Conservation (phyloP, 768 basidiomycete species). For the Inosperma sp. region DNA sequence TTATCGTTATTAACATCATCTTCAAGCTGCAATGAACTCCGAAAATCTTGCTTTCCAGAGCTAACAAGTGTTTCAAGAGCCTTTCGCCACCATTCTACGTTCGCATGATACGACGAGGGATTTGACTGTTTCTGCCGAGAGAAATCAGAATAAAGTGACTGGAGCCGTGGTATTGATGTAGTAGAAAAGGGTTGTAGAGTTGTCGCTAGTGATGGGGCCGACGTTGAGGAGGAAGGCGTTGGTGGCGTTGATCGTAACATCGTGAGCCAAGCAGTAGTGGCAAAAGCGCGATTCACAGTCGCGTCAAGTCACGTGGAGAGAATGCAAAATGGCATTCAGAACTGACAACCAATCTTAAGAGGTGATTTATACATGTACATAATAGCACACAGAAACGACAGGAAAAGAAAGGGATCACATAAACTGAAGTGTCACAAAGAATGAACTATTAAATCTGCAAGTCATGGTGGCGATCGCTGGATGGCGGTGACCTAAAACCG, state of each 20-base stretch:
- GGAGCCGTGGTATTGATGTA: constrained; percentile 52
- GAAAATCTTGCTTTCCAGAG: constrained; percentile 45
- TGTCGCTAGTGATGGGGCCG: constrained; percentile 19
- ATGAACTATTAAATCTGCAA: background rate
- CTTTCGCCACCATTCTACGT: constrained; percentile 84
- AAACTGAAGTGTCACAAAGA: background rate
- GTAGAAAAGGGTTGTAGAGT: constrained; percentile 44
- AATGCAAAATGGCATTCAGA: too few species aligned
- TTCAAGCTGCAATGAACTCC: background rate
- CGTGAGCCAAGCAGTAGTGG: background rate
- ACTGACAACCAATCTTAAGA: background rate
- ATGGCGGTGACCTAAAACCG: background rate
- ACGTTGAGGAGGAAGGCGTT: constrained; percentile 8
- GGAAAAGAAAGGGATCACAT: too few species aligned
- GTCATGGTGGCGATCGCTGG: background rate
- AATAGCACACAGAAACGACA: background rate
- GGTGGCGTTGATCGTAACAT: constrained; percentile 15
- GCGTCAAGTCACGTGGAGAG: constrained; percentile 13
- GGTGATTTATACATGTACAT: background rate
- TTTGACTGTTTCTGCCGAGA: constrained; percentile 81
- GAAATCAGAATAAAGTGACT: constrained; percentile 85
- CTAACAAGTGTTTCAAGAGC: constrained; percentile 59
- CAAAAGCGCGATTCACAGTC: background rate
- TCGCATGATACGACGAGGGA: constrained; percentile 73
- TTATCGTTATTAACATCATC: background rate